Conservation (phyloP, 345 rosid species). For the Dovyalis caffra region DNA sequence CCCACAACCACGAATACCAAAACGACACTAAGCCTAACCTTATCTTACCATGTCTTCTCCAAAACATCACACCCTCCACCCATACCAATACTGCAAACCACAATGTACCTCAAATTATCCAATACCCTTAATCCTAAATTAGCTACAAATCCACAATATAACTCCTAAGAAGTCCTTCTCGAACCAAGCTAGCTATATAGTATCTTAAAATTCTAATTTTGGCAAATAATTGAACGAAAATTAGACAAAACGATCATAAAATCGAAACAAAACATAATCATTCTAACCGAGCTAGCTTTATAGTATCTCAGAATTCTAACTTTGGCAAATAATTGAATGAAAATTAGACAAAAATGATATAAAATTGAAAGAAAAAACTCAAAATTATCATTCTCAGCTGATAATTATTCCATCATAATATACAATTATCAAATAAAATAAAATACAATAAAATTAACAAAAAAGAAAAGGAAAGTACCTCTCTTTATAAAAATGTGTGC, state of each 20-base stretch:
- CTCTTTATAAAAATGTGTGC: neutral
- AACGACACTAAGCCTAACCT: neutral
- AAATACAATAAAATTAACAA: neutral
- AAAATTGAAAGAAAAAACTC: neutral
- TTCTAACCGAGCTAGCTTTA: neutral
- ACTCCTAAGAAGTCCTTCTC: neutral
- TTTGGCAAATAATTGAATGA: neutral
- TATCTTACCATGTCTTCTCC: neutral
- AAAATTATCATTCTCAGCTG: neutral
- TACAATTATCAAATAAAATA: neutral
- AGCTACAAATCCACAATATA: neutral
- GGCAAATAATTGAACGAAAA: neutral
- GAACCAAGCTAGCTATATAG: conserved; percentile 10
- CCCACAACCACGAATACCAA: neutral
- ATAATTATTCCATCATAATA: no score
- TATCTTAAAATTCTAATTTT: conserved; percentile 15
- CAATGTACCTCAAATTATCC: neutral
- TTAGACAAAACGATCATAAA: neutral
- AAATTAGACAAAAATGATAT: neutral
- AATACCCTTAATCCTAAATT: neutral
- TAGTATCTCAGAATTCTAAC: conserved; percentile 22
- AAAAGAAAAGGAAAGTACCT: neutral
- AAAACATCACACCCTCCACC: neutral
- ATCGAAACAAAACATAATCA: neutral
- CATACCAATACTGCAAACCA: neutral